These are phyloP conservation scores for Orobanche coerulescens DNA, from an alignment of 257 asterid genomes.

Conservation along the genomic window DNA sequence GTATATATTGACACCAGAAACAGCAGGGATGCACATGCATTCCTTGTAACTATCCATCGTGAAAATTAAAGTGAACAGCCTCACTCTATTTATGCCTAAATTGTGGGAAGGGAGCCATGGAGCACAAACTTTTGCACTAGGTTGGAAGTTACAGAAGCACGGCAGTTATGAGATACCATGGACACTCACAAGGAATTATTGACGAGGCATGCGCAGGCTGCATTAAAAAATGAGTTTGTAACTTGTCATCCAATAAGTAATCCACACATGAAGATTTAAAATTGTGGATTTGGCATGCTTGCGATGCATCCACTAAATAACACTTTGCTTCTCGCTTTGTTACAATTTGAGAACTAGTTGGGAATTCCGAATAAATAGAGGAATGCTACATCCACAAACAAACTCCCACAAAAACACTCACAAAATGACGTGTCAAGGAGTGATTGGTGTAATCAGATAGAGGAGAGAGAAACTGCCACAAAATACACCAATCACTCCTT, in stretches of 20 bases:
- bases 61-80: neutral
- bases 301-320: slow-evolving; percentile 2
- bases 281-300: neutral
- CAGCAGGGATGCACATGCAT: neutral
- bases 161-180: neutral
- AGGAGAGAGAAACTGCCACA: too few species aligned
- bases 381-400: too few species aligned
- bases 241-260: neutral
- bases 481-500: too few species aligned
- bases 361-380: neutral
- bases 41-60: slow-evolving; percentile 2
- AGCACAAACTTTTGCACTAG: neutral
- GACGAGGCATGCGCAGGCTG: neutral
- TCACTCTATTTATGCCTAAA: neutral
- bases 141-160: neutral
- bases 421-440: too few species aligned
- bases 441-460: too few species aligned
- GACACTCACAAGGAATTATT: neutral
- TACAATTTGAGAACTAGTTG: neutral
- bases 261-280: neutral
- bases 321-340: neutral
- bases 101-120: neutral
- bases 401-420: too few species aligned
- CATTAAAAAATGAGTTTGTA: neutral
- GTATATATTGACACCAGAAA: neutral